phyloP scores from a whole-genome alignment of 1,139 yeast species.

The Zygoascus meyerae region DNA sequence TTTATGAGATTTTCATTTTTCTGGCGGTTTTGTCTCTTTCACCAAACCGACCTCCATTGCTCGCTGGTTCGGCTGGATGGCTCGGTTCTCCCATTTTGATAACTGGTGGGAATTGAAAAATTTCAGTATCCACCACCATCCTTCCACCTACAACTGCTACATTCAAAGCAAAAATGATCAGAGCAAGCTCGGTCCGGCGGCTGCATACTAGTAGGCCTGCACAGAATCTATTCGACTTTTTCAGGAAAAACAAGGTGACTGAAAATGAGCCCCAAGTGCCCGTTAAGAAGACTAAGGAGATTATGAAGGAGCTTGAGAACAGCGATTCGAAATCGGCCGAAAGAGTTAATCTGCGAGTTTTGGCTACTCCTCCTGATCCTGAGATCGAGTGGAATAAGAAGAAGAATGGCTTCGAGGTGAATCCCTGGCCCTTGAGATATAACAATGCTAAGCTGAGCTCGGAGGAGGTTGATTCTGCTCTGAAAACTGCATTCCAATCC shows the following conservation, averaged over 20 bases:
- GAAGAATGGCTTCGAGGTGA: conserved; percentile 23
- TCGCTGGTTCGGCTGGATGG: no score
- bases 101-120: no score
- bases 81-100: no score
- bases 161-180: background rate
- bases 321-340: conserved; percentile 14
- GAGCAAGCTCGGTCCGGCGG: conserved; percentile 1
- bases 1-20: background rate
- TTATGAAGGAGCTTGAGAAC: conserved; percentile 23
- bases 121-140: no score
- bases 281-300: conserved; percentile 20
- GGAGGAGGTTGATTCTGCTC: conserved; percentile 20
- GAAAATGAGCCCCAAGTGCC: conserved; percentile 14
- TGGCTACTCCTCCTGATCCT: conserved; percentile 27
- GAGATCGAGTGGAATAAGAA: conserved; percentile 21
- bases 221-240: conserved; percentile 21
- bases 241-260: conserved; percentile 19
- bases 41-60: no score
- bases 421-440: conserved; percentile 29
- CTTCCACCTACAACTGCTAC: no score
- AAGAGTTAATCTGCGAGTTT: conserved; percentile 23
- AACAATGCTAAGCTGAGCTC: conserved; percentile 21
- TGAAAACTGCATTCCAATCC: conserved; percentile 11
- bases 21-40: no score
- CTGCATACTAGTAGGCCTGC: conserved; percentile 10